Percentiles rank a stretch among this genome's conserved stretches.
Conservation (phyloP, 345 rosid species). For the Pistacia vera region DNA sequence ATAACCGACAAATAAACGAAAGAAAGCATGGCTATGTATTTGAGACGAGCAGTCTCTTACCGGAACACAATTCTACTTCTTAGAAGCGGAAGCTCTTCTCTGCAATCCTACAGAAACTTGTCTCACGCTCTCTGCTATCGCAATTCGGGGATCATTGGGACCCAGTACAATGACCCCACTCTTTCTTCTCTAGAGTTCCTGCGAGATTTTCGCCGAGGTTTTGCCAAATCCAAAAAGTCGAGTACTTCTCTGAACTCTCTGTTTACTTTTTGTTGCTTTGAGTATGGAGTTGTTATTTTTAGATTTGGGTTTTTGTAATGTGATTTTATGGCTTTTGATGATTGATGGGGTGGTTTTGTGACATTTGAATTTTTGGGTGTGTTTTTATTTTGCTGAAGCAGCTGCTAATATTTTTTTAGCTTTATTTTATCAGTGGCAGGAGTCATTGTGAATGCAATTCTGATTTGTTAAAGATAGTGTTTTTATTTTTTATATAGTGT, state of each 20-base stretch:
- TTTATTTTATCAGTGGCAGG: background rate
- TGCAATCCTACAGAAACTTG: constrained; percentile 32
- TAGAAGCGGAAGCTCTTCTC: constrained; percentile 26
- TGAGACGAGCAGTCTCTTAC: constrained; percentile 49
- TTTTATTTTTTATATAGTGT: background rate
- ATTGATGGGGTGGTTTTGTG: background rate
- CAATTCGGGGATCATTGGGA: constrained; percentile 13
- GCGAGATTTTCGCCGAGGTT: constrained; percentile 57
- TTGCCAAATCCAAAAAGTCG: constrained; percentile 76
- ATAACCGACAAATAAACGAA: background rate
- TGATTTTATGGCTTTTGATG: background rate
- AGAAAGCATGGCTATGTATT: constrained; percentile 46
- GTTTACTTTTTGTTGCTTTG: background rate
- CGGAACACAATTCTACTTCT: constrained; percentile 39
- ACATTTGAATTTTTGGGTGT: background rate
- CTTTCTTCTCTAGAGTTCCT: constrained; percentile 32
- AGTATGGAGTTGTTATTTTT: background rate
- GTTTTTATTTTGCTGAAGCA: background rate
- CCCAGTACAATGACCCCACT: constrained; percentile 12
- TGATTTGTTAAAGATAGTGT: background rate
- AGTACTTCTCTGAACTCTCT: constrained; percentile 38
- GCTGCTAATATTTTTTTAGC: background rate
- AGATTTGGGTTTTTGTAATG: background rate
- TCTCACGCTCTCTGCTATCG: constrained; percentile 30
- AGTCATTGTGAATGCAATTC: background rate